Base-by-base conservation (phyloP, 768 basidiomycete species). In the Suillus decipiens region DNA sequence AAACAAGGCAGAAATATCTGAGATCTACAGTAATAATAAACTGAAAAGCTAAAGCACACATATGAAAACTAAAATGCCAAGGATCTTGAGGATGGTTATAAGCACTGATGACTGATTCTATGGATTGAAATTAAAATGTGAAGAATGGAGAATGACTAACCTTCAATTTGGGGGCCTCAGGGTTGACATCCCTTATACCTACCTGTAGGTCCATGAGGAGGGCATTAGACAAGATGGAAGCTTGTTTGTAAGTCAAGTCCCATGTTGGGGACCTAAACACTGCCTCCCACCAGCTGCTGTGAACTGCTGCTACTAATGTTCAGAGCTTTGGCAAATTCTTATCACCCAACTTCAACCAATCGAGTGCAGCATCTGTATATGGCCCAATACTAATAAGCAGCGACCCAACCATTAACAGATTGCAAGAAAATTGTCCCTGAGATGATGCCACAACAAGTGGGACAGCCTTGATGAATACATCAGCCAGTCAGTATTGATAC, bases 351-450 rank as follows among this genome's bases (percentile, higher is more conserved):
- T 58, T 61, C 24, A 64, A 59, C 2, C 2, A 8, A 37, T 64
- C 24, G 0, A 64, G 41, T 28, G 51, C 45, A 28, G 61, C 47
- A 59, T 64, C 61, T 31, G 60, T 58, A 34, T 57, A n/a, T 4
- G 64, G 60, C 9, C 64, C 61, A 34, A 64, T 62, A 57, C 64
- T 64, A 43, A 64, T 62, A 19, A 64, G 43, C 1, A 45, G 33
- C 2, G 15, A 24, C 19, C 60, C 28, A 36, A 33, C 34, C 22
- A 61, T 34, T 34, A 24, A 22, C 22, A 48, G 47, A 59, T 59
- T 43, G 37, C 37, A 31, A 36, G 37, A 0, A 5, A 43, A 5
- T 36, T 58, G 36, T 37, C 37, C 37, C 17, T 37, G 15, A 39
- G 37, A 14, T 43, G 37, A 10, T 5, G 12, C 28, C 19, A 5